Evolutionary conservation across 73 alveolate genomes (phyloP), one percentile per base, ranked within the genome.

Genomic region (Paramecium bursaria): DNA sequence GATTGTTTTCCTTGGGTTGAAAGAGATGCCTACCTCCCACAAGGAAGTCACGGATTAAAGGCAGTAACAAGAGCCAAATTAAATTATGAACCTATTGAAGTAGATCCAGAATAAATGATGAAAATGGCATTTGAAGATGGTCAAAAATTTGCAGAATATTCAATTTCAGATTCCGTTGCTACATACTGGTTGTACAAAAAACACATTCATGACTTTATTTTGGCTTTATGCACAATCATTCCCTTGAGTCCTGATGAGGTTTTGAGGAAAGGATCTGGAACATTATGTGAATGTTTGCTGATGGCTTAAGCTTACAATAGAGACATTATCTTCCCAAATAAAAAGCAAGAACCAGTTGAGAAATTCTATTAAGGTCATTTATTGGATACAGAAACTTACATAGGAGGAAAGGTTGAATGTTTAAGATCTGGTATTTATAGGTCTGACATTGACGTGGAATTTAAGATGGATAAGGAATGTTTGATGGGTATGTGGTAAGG

Each of bases 101-200:
- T 98, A 13, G 99, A 98, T 50, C 99, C 99, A 2, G 99, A 98
- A 91, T 88, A 90, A 57, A 97, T 97, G 99, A 98, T 96, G 25
- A 95, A 96, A 21, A 93, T 92, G 88, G 99, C 99, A 0, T 80
- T 91, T 74, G 98, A 92, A 44, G 87, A 97, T 31, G 99, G 99
- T 14, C 92, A 98, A 67, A 98, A 96, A 87, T 90, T 98, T 74
- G 99, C 99, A 47, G 98, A 97, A 27, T 98, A 98, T 94, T 98
- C 99, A 5, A 99, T 97, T 51, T 98, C 99, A 25, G 99, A 98
- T 96, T 99, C 99, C 25, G 98, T 98, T 26, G 99, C 99, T 22
- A 98, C 99, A 21, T 98, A 96, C 91, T 98, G 95, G 94, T 95
- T 98, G 47, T 98, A 98, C 94, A 91, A 87, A 90, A 95, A 96